Evolutionary conservation across 2,329 filamentous ascomycete genomes (phyloP).

Genomic region (Diplodia corticola): DNA sequence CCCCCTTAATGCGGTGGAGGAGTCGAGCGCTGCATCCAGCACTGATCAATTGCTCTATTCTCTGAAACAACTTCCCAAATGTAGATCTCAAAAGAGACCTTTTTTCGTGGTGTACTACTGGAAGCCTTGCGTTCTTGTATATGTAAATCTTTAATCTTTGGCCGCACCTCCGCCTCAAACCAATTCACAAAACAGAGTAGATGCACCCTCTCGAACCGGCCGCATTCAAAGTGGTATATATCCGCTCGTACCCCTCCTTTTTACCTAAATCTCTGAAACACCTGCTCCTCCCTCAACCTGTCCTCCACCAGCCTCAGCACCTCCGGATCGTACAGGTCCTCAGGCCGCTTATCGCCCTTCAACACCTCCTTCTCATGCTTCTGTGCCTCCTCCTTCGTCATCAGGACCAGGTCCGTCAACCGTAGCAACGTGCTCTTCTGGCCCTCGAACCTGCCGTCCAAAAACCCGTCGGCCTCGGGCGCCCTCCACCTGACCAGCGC

Average conservation of each 20-base stretch:
- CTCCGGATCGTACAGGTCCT: slow-evolving; percentile 72
- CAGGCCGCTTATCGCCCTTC: slow-evolving; percentile 63
- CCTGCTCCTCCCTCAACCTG: slow-evolving; percentile 66
- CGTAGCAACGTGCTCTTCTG: slow-evolving; percentile 74
- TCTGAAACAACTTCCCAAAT: too few relatives aligned
- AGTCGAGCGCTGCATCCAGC: too few relatives aligned
- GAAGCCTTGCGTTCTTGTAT: too few relatives aligned
- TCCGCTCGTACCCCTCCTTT: neutral
- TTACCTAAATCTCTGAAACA: slow-evolving; percentile 50
- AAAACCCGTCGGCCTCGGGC: slow-evolving; percentile 56
- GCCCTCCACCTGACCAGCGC: slow-evolving; percentile 78
- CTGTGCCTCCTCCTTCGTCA: slow-evolving; percentile 88
- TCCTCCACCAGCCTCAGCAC: slow-evolving; percentile 67
- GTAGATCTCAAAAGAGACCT: too few relatives aligned
- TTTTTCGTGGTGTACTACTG: too few relatives aligned
- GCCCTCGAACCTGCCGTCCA: slow-evolving; percentile 66
- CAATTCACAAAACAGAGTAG: neutral
- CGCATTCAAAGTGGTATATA: neutral
- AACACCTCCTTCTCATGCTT: slow-evolving; percentile 80
- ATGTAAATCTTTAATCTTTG: too few relatives aligned
- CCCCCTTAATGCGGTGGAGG: too few relatives aligned
- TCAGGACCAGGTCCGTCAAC: slow-evolving; percentile 74
- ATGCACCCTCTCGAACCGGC: neutral
- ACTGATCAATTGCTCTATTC: too few relatives aligned
- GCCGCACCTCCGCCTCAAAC: neutral